A percentile compares a stretch with the other conserved stretches of the same genome.
Conservation (phyloP, 1,284 basidiomycete genomes). For the Cutaneotrichosporon cavernicola region DNA sequence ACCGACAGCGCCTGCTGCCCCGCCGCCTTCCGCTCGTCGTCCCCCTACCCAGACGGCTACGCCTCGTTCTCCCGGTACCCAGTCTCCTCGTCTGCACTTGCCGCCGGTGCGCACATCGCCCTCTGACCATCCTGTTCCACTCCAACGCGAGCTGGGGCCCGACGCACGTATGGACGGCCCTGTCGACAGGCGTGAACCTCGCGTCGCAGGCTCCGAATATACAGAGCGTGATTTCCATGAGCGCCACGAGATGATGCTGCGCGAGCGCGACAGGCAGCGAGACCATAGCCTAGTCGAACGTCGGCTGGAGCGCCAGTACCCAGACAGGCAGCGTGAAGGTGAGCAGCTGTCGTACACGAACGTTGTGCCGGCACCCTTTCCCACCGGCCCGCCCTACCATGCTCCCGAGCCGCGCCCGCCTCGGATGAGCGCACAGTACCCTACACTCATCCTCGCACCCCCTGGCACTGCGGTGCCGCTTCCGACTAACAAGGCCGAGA, state of each 20-base stretch:
- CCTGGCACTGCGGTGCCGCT: conserved; percentile 9
- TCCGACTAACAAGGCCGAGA: conserved; percentile 12
- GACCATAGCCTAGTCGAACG: neutral
- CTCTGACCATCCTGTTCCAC: neutral
- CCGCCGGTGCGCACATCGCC: neutral
- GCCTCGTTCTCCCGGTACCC: neutral
- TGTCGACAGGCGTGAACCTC: conserved; percentile 3
- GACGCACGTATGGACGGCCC: neutral
- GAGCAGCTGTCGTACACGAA: conserved; percentile 12
- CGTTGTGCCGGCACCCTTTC: conserved; percentile 17
- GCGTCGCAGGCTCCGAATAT: neutral
- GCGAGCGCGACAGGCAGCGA: neutral
- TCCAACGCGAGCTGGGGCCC: neutral
- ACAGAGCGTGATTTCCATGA: conserved; percentile 1
- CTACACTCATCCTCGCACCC: conserved; percentile 14
- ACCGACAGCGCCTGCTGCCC: neutral
- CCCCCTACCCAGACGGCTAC: neutral
- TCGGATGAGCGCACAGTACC: conserved; percentile 2
- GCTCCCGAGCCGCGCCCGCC: conserved; percentile 19
- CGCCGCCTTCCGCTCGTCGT: neutral
- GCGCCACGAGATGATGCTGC: neutral
- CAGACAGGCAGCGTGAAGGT: neutral
- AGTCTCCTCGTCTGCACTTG: neutral
- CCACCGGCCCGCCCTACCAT: conserved; percentile 16
- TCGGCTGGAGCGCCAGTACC: neutral